These are phyloP conservation scores for Tetrapisispora nanseiensis DNA, from an alignment of 805 yeast species.

Conservation along the genomic window DNA sequence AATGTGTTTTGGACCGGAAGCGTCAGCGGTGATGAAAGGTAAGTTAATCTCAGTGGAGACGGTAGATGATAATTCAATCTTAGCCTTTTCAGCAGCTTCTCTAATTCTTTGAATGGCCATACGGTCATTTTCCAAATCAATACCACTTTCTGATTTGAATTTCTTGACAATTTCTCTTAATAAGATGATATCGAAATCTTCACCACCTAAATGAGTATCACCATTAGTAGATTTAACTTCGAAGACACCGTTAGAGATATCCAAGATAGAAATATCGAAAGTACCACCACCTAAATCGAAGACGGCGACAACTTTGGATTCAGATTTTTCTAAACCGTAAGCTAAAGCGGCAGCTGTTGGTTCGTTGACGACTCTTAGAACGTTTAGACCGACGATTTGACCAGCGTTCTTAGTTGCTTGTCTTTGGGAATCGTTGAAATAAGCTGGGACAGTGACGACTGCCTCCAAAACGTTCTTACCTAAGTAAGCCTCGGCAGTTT, in stretches of 20 bases:
- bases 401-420: conserved; percentile 94
- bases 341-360: conserved; percentile 92
- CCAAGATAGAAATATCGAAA: conserved; percentile 91
- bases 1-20: conserved; percentile 61
- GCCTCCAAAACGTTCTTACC: conserved; percentile 85
- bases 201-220: conserved; percentile 82
- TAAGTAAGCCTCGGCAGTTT: conserved; percentile 87
- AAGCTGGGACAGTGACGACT: conserved; percentile 83
- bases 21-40: conserved; percentile 79
- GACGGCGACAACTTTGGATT: conserved; percentile 80
- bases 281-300: conserved; percentile 99
- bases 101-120: conserved; percentile 70
- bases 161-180: conserved; percentile 74
- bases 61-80: conserved; percentile 68
- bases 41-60: conserved; percentile 57
- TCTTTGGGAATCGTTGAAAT: conserved; percentile 74
- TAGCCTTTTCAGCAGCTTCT: conserved; percentile 77
- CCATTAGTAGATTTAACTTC: conserved; percentile 97
- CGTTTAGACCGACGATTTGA: conserved; percentile 88
- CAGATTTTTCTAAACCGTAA: conserved; percentile 79
- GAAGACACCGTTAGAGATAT: conserved; percentile 94
- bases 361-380: conserved; percentile 70
- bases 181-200: conserved; percentile 75
- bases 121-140: conserved; percentile 49
- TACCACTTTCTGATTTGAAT: conserved; percentile 64